A percentile compares a stretch with the other conserved stretches of the same genome.
Evolutionary conservation across 768 basidiomycete genomes (phyloP).

Genomic region (Hemileccinum rubropunctum): DNA sequence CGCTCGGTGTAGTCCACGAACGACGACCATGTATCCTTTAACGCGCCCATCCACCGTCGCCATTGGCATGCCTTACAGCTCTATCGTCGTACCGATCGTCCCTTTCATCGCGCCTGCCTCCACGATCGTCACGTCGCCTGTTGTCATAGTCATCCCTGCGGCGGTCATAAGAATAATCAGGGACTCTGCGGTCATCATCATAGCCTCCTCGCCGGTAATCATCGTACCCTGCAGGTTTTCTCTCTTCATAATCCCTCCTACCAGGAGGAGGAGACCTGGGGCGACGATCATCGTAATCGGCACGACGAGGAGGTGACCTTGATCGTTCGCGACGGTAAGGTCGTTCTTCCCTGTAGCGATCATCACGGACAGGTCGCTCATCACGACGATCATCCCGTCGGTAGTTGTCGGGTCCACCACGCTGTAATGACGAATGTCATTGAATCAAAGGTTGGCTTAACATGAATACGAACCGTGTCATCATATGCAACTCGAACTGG

Average conservation of each 20-base stretch:
- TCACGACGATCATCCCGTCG: constrained; percentile 72
- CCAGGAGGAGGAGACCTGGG: constrained; percentile 75
- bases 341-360: constrained; percentile 55
- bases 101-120: constrained; percentile 80
- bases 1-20: constrained; percentile 33
- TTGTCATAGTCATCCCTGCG: constrained; percentile 73
- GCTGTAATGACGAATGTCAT: constrained; percentile 37
- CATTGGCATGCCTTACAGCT: constrained; percentile 68
- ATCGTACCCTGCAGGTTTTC: constrained; percentile 91
- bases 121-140: constrained; percentile 58
- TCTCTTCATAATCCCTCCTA: constrained; percentile 79
- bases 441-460: background rate
- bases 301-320: constrained; percentile 73
- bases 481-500: constrained; percentile 70
- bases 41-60: constrained; percentile 76
- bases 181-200: constrained; percentile 77
- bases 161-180: constrained; percentile 86
- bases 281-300: constrained; percentile 73
- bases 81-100: constrained; percentile 80
- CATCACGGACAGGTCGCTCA: constrained; percentile 51
- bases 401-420: constrained; percentile 69
- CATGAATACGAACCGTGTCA: constrained; percentile 48
- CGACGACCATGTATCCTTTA: constrained; percentile 45
- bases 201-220: constrained; percentile 79
- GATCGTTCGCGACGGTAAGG: constrained; percentile 75